phyloP scores from a whole-genome alignment of 2,329 filamentous ascomycete genomes.

The Endocalyx cinctus region DNA sequence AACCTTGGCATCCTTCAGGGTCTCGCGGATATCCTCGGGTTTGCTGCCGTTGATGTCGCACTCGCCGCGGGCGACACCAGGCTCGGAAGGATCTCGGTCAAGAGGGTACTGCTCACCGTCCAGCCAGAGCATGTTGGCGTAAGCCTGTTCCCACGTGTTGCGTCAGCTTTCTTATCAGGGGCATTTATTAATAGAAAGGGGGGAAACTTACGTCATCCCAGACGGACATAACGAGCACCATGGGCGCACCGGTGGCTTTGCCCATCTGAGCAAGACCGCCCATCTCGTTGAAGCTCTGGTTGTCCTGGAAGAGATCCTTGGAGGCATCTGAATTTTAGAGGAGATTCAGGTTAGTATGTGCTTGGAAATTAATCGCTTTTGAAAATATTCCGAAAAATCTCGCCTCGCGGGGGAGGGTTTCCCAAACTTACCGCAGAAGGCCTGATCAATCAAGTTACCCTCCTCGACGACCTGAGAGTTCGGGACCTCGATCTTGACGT shows the following conservation, averaged over 20 bases:
- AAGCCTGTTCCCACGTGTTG: constrained; percentile 14
- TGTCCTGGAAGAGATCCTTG: constrained; percentile 48
- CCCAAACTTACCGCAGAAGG: constrained; percentile 44
- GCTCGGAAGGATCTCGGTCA: constrained; percentile 25
- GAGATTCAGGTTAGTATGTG: not conserved
- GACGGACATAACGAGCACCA: constrained; percentile 57
- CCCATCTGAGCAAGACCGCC: constrained; percentile 51
- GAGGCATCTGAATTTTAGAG: constrained; percentile 27
- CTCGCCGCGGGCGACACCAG: constrained; percentile 41
- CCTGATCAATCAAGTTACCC: constrained; percentile 39
- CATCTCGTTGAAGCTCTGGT: constrained; percentile 40
- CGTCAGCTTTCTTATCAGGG: not conserved
- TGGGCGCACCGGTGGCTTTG: constrained; percentile 45
- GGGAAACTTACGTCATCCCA: constrained; percentile 44
- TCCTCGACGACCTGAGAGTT: constrained; percentile 29
- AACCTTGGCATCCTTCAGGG: constrained; percentile 33
- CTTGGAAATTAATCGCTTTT: not conserved
- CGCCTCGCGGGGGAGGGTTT: no score
- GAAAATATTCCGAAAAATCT: no score
- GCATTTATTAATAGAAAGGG: not conserved
- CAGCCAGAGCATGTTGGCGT: constrained; percentile 62
- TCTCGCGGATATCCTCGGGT: constrained; percentile 35
- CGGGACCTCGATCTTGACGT: constrained; percentile 40
- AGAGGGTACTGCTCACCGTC: constrained; percentile 50
- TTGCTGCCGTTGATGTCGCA: constrained; percentile 39